Percentiles rank a stretch among this genome's conserved stretches.
Conservation (phyloP, 164 flowering plant genomes). For the Liquidambar formosana region DNA sequence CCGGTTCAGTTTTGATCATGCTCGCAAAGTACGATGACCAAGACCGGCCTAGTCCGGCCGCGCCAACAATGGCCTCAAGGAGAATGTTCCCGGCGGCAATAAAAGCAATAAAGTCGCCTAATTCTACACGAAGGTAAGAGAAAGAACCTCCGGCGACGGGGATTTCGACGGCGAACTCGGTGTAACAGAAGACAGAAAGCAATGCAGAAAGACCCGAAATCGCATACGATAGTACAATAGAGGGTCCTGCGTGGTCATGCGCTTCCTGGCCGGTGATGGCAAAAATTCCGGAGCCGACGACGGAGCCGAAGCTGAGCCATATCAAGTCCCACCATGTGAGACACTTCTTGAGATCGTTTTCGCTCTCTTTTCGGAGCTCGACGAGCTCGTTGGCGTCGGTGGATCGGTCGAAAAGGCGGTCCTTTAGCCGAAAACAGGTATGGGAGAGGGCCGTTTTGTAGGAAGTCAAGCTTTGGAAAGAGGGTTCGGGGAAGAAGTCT, state of each 20-base stretch:
- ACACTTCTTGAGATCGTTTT: constrained; percentile 55
- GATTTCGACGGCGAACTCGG: constrained; percentile 75
- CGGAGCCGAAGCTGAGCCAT: constrained; percentile 83
- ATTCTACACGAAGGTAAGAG: constrained; percentile 61
- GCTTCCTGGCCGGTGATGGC: constrained; percentile 74
- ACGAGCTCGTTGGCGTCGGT: constrained; percentile 55
- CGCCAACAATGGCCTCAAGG: constrained; percentile 67
- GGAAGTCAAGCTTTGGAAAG: constrained; percentile 49
- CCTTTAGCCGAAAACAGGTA: constrained; percentile 55
- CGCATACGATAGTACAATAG: constrained; percentile 62
- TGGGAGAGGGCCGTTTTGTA: constrained; percentile 59
- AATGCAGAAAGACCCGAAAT: constrained; percentile 68
- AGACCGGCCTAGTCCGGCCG: constrained; percentile 70
- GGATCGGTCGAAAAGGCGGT: constrained; percentile 67
- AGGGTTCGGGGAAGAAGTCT: constrained; percentile 76
- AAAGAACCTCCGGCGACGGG: constrained; percentile 89
- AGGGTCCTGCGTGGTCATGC: constrained; percentile 59
- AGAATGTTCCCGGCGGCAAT: constrained; percentile 74
- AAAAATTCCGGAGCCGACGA: constrained; percentile 88
- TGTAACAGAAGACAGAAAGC: constrained; percentile 71
- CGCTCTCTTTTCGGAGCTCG: constrained; percentile 39
- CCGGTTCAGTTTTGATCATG: constrained; percentile 40
- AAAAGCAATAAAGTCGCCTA: constrained; percentile 76
- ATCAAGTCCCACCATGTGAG: constrained; percentile 87
- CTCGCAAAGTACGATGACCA: constrained; percentile 76